Evolutionary conservation across 2,329 filamentous ascomycete species (phyloP), one percentile per base, ranked within the genome.

Genomic region (Daldinia sp.): DNA sequence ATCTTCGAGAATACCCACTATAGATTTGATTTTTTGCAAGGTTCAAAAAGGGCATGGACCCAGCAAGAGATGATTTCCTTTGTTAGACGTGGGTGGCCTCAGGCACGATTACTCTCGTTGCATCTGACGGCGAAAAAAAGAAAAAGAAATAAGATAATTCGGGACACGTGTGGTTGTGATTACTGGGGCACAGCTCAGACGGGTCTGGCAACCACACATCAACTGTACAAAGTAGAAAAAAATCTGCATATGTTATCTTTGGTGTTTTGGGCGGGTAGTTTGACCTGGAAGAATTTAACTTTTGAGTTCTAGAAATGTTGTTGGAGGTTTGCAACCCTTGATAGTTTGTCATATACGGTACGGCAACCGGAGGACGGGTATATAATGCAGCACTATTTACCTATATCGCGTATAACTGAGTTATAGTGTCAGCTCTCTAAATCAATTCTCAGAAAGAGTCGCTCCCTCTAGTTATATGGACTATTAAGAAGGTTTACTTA

Each of bases 1-100:
- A 70, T 66, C 72, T 75, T 75, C 68, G 64, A 77, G 73, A 78
- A 78, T 78, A 78, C 77, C 77, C 76, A 72, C 62, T 77, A 78
- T 79, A 78, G 76, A 78, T 69, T 74, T 75, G 73, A 51, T 65
- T 78, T 72, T 76, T 78, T 72, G 46, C 68, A 71, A 71, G 67
- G 71, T 73, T 57, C 51, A 76, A 75, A 42, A 73, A 68, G 72
- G 75, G 74, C 69, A 60, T 51, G 69, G 68, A 66, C 72, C 73
- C 68, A 53, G 59, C 48, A 69, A 65, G 72, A 60, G 71, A 75
- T 68, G 72, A 71, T 78, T 79, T 74, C 76, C 56, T 79, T 79
- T 79, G 76, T 78, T 71, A 71, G 68, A 68, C 18, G 68, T 68
- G 68, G 70, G 63, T 66, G 70, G 66, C 57, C 59, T 33, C 18